A percentile compares a stretch with the other conserved stretches of the same genome.
Evolutionary conservation across 495 filamentous ascomycete genomes (phyloP).

Genomic region (Emericellopsis terricola): DNA sequence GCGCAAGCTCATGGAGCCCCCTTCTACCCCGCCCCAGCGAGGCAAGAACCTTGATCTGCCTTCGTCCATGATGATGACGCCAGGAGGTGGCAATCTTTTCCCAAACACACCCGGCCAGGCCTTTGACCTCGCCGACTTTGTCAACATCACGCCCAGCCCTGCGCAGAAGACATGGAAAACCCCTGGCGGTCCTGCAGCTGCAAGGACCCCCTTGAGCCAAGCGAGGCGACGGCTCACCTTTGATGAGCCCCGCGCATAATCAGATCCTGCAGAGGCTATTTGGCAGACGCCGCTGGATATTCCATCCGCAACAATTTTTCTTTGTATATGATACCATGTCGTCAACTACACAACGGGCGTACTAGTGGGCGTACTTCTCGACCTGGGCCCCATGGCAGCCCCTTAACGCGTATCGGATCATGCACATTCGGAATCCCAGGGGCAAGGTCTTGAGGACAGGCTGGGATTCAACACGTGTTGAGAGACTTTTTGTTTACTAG

Average conservation of each 20-base stretch:
- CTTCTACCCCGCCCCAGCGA: constrained; percentile 76
- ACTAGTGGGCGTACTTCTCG: too few species aligned
- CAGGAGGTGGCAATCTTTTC: constrained; percentile 45
- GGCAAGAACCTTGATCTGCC: constrained; percentile 46
- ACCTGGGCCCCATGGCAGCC: too few species aligned
- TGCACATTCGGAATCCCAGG: too few species aligned
- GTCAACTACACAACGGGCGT: too few species aligned
- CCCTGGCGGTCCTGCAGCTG: constrained; percentile 26
- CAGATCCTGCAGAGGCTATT: background rate
- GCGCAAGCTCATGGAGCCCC: constrained; percentile 39
- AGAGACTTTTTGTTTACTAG: too few species aligned
- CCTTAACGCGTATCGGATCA: too few species aligned
- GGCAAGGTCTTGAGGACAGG: too few species aligned
- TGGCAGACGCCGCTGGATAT: background rate
- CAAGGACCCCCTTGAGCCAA: constrained; percentile 22
- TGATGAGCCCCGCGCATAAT: constrained; percentile 16
- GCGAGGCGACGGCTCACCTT: constrained; percentile 25
- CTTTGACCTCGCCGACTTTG: constrained; percentile 93
- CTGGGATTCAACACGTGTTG: too few species aligned
- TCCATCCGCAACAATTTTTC: background rate
- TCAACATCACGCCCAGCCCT: constrained; percentile 91
- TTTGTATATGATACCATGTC: constrained; percentile 3
- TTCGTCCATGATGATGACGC: constrained; percentile 81
- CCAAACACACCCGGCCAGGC: constrained; percentile 42
- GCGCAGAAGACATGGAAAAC: constrained; percentile 71